Percentiles rank a stretch among this genome's conserved stretches.
Conservation (phyloP, 306 rosid genomes). For the Calophaca sinica region DNA sequence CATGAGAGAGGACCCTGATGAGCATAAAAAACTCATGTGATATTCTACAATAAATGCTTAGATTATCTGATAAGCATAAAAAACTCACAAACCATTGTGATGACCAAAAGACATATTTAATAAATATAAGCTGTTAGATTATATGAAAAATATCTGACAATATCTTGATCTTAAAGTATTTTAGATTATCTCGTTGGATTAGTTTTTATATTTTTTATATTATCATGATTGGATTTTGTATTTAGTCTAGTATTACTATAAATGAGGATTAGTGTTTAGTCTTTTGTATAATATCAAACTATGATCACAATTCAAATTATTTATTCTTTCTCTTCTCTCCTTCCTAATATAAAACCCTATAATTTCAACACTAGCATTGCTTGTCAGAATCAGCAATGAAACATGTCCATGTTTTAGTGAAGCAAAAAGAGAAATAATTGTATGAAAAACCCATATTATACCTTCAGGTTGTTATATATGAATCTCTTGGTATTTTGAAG, state of each 20-base stretch:
- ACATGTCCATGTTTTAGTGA: not conserved
- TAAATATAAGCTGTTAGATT: not conserved
- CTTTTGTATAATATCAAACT: not conserved
- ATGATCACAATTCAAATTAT: not conserved
- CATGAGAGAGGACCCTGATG: not conserved
- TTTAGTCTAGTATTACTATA: not conserved
- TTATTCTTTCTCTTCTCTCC: not conserved
- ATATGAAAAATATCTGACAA: not conserved
- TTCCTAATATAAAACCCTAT: not conserved
- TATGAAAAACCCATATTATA: constrained; percentile 16
- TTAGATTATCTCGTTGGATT: not conserved
- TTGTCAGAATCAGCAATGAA: not conserved
- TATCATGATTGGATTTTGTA: not conserved
- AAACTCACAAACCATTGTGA: not conserved
- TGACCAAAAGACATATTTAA: constrained; percentile 20
- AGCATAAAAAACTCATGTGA: not conserved
- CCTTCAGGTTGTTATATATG: constrained; percentile 77
- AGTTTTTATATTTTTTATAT: not conserved
- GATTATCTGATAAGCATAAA: not conserved
- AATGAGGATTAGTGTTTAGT: not conserved
- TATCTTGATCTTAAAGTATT: not conserved
- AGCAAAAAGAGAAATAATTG: constrained; percentile 7
- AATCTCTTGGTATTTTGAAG: constrained; percentile 90
- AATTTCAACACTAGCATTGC: not conserved
- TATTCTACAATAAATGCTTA: not conserved